Base-by-base conservation (phyloP, 495 filamentous ascomycete genomes). In the Trichoderma parareesei region DNA sequence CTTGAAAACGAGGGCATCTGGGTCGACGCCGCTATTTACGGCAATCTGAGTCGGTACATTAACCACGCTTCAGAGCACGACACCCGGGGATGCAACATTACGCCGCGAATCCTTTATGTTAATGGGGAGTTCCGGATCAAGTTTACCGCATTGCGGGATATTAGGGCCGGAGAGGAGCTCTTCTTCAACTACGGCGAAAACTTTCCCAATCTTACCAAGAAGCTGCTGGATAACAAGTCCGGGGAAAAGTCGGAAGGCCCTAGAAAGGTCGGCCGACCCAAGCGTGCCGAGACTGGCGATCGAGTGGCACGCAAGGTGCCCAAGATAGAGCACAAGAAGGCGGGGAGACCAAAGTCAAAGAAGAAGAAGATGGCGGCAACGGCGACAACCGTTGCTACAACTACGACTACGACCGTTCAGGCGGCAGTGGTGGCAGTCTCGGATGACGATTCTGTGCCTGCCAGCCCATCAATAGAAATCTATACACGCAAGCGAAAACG, bases 171-270 rank as follows among this genome's bases (percentile, higher is more conserved):
- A 16, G 82, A 88, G 43, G 89, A 92, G 70, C 72, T 92, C 5
- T 87, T 89, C 68, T 91, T 91, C 69, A 80, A 89, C 72, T 90
- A 90, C 68, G 81, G 81, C 48, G 83, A 81, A 67, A 78, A 77
- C 37, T 78, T 79, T 68, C 79, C 77, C 38, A 81, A 81, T 10
- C 38, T 41, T 2, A 57, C 53, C 27, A 57, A 57, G 27, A 57
- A 57, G 37, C 53, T 57, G 11, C 53, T 57, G 9, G 53, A 57
- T 37, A 14, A 35, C 27, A 57, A 57, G 18, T 33, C 53, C 9
- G 53, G 53, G 27, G 53, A 16, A 13, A 57, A 57, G 27, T 2
- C 53, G 16, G 27, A 57, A 6, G 33, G 10, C 11, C 9, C 27
- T 10, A 57, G 33, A 37, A 57, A 57, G 33, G 53, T 27, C 37